phyloP scores from a whole-genome alignment of 192 early-diverging fungal genomes.

The Coemansia sp. region DNA sequence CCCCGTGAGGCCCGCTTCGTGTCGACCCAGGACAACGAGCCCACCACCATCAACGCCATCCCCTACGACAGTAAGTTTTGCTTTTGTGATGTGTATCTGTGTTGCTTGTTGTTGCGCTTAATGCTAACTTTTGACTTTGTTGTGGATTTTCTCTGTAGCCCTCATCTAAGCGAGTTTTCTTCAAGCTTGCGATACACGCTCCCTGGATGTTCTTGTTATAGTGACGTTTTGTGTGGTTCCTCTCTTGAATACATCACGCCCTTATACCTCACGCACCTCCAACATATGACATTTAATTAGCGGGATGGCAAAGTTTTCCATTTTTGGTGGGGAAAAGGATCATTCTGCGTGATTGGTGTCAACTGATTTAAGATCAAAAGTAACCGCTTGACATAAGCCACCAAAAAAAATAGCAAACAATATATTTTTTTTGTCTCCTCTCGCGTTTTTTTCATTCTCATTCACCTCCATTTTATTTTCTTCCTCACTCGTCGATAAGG shows the following conservation, averaged over 20 bases:
- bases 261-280: neutral
- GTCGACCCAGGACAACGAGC: constrained; percentile 83
- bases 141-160: constrained; percentile 27
- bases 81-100: neutral
- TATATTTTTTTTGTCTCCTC: constrained; percentile 2
- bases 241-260: constrained; percentile 6
- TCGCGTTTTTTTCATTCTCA: constrained; percentile 4
- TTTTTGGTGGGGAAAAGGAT: too few relatives aligned
- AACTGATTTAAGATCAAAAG: constrained; percentile 2
- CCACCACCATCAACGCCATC: constrained; percentile 92
- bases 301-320: neutral
- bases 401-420: neutral
- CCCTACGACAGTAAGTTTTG: constrained; percentile 80
- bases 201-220: constrained; percentile 4
- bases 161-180: constrained; percentile 41
- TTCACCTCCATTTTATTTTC: neutral
- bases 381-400: neutral
- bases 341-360: neutral
- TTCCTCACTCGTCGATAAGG: neutral
- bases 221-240: constrained; percentile 12
- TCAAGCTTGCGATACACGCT: neutral
- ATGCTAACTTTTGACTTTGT: constrained; percentile 6
- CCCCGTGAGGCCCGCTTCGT: constrained; percentile 89
- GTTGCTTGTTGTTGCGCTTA: neutral
- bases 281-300: neutral